Conservation (phyloP, 192 early-diverging fungal genomes). For the Coemansia sp. region DNA sequence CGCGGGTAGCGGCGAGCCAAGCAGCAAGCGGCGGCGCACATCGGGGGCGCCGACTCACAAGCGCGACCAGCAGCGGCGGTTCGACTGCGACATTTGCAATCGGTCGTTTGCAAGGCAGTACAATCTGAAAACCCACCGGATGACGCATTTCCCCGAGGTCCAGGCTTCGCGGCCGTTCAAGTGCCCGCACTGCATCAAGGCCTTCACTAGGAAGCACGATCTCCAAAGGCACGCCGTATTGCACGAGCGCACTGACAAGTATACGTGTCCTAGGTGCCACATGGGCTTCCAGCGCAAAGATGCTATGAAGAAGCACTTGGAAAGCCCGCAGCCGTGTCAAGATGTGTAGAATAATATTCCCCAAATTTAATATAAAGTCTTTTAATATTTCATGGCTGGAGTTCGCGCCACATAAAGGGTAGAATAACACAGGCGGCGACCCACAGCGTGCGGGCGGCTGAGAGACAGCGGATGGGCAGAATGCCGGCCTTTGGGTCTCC, state of each 20-base stretch:
- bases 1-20: not conserved
- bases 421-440: conserved; percentile 58
- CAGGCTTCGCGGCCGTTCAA: conserved; percentile 59
- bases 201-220: conserved; percentile 81
- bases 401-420: conserved; percentile 50
- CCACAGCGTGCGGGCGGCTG: conserved; percentile 59
- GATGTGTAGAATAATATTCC: conserved; percentile 13
- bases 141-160: conserved; percentile 65
- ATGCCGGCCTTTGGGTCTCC: conserved; percentile 17
- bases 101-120: conserved; percentile 77
- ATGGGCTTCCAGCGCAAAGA: conserved; percentile 58
- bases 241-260: conserved; percentile 57
- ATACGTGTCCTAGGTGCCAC: conserved; percentile 52
- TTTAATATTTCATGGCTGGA: conserved; percentile 22
- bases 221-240: conserved; percentile 67
- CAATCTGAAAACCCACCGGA: conserved; percentile 79
- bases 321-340: conserved; percentile 6
- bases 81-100: conserved; percentile 64
- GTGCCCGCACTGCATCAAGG: conserved; percentile 62
- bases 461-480: conserved; percentile 19
- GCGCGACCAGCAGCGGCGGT: conserved; percentile 54
- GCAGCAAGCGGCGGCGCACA: conserved; percentile 33
- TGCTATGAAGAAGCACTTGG: conserved; percentile 43
- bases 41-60: conserved; percentile 28
- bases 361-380: not conserved